These are phyloP conservation scores for Paraphysoderma sedebokerense DNA, from an alignment of 371 early-diverging fungal species.

Conservation along the genomic window DNA sequence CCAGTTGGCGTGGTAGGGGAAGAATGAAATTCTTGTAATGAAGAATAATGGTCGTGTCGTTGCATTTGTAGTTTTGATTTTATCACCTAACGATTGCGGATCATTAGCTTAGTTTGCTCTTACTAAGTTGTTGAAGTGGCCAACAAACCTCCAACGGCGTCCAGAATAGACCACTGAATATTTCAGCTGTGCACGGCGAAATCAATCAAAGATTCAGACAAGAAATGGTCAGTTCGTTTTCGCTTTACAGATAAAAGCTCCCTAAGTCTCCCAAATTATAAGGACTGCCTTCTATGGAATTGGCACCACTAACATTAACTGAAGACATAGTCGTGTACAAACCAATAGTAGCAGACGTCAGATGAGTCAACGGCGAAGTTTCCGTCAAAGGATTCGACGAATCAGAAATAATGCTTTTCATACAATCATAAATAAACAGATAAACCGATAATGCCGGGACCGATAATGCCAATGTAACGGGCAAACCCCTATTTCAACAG, in stretches of 20 bases:
- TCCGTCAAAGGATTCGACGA: constrained; percentile 1
- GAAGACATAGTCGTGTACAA: constrained; percentile 6
- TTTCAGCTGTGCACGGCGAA: constrained; percentile 39
- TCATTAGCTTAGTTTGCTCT: no score
- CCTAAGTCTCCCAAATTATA: no score
- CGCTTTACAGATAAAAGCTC: no score
- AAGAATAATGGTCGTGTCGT: no score
- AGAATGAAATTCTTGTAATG: no score
- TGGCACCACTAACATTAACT: no score
- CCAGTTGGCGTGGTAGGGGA: no score
- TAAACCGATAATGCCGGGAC: constrained; percentile 59
- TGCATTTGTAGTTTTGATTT: no score
- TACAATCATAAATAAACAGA: constrained; percentile 45
- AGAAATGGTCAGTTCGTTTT: no score
- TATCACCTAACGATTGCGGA: no score
- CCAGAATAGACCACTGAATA: constrained; percentile 32
- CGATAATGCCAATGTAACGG: constrained; percentile 44
- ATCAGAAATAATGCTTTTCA: constrained; percentile 24
- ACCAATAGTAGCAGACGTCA: background rate
- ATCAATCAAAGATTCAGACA: constrained; percentile 32
- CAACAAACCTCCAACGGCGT: constrained; percentile 83
- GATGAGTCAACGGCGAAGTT: background rate
- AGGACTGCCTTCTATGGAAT: no score
- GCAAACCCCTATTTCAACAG: constrained; percentile 26
- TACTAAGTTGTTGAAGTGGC: no score